Evolutionary conservation across 768 basidiomycete species (phyloP), one percentile per base, ranked within the genome.

Genomic region (Saitozyma sp.): DNA sequence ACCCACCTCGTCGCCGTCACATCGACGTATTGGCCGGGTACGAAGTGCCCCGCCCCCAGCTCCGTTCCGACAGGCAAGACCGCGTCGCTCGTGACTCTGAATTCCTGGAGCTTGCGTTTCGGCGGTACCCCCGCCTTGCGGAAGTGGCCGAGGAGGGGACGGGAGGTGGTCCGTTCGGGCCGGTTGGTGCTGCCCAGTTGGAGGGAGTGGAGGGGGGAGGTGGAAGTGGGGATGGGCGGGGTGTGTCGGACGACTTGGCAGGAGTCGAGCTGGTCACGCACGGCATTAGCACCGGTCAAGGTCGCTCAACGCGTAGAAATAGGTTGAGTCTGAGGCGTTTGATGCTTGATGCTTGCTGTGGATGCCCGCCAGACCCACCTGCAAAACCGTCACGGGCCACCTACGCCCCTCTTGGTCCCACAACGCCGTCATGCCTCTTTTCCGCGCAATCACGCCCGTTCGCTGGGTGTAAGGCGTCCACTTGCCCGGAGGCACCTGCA

Each of bases 21-120:
- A 78, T 98, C 95, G 11, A 98, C 91, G 74, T 84, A 92, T 78
- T 99, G 96, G 0, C 96, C 96, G 0, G 96, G 96, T 8, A 98
- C 96, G 71, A 95, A 98, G 79, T 99, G 96, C 49, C 89, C 84
- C 0, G 93, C 92, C 52, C 90, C 92, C 45, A 99, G 74, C 11
- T 87, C 89, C 0, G 94, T 93, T 39, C 95, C 96, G 40, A 95
- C 84, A 8, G 91, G 90, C 56, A 97, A 82, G 74, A 95, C 87
- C 0, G 93, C 95, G 75, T 98, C 92, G 5, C 87, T 80, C 1
- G 92, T 89, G 0, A 98, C 87, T 37, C 88, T 84, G 77, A 96
- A 98, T 80, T 96, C 93, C 72, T 85, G 89, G 42, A 97, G 86
- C 56, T 89, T 85, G 53, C 69, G 70, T 78, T 98, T 98, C 9